Percentiles rank a stretch among this genome's conserved stretches.
These are phyloP conservation scores for Rhizopus sp. DNA, from an alignment of 371 early-diverging fungal genomes.

Conservation along the genomic window DNA sequence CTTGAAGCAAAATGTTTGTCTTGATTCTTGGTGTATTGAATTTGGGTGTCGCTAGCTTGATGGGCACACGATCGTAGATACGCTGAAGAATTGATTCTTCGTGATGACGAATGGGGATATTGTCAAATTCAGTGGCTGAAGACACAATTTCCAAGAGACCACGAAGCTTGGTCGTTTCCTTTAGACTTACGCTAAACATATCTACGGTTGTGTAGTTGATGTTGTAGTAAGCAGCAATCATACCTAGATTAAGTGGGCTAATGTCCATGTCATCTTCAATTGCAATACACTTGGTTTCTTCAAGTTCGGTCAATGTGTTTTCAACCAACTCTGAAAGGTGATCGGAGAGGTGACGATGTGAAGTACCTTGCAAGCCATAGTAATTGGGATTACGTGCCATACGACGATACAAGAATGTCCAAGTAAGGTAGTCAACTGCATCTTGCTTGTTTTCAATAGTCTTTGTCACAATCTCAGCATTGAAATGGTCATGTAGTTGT, in stretches of 20 bases:
- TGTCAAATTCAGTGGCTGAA: conserved; percentile 90
- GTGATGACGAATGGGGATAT: conserved; percentile 91
- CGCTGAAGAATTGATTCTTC: conserved; percentile 79
- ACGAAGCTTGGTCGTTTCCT: conserved; percentile 82
- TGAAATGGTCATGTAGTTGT: conserved; percentile 91
- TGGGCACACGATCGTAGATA: conserved; percentile 82
- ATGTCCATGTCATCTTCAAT: conserved; percentile 87
- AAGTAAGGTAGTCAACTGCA: conserved; percentile 97
- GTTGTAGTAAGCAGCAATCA: conserved; percentile 97
- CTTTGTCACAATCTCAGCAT: conserved; percentile 92
- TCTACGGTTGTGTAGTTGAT: conserved; percentile 93
- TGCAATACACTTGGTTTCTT: conserved; percentile 85
- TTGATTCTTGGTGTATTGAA: conserved; percentile 88
- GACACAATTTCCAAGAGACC: conserved; percentile 92
- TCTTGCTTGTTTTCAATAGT: conserved; percentile 97
- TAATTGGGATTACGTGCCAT: conserved; percentile 96
- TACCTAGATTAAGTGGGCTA: conserved; percentile 89
- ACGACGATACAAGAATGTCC: conserved; percentile 96
- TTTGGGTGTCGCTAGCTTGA: conserved; percentile 63
- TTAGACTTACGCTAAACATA: conserved; percentile 87
- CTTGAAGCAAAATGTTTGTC: conserved; percentile 89
- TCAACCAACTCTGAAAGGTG: conserved; percentile 96
- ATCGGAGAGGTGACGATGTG: conserved; percentile 87
- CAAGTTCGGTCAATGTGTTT: conserved; percentile 82
- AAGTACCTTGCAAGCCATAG: conserved; percentile 87